These are phyloP conservation scores for Erysiphe pulchra DNA, from an alignment of 2,329 filamentous ascomycete species.

Conservation along the genomic window DNA sequence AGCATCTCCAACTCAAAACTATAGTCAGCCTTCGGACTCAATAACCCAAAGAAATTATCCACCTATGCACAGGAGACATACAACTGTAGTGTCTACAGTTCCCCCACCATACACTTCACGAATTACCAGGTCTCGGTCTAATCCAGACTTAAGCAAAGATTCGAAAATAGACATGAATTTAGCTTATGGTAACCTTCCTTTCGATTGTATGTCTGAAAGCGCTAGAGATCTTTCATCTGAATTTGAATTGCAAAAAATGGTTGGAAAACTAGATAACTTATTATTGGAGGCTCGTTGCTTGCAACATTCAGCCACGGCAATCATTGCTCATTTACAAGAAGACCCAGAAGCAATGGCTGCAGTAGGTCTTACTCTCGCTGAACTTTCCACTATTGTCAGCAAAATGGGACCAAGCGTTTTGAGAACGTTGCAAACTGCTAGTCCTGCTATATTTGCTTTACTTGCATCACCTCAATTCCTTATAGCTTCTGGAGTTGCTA, in stretches of 20 bases:
- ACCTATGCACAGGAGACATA: constrained; percentile 8
- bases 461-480: constrained; percentile 81
- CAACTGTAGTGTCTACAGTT: constrained; percentile 3
- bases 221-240: constrained; percentile 16
- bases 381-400: constrained; percentile 57
- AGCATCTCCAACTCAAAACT: constrained; percentile 1
- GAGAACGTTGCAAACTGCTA: constrained; percentile 47
- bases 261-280: constrained; percentile 48
- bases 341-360: constrained; percentile 83
- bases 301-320: constrained; percentile 59
- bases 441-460: constrained; percentile 66
- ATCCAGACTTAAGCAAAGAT: constrained; percentile 9
- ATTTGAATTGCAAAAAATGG: constrained; percentile 36
- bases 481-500: constrained; percentile 67
- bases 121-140: constrained; percentile 4
- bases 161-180: constrained; percentile 64
- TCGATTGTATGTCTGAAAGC: constrained; percentile 23
- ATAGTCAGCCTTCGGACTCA: constrained; percentile 3
- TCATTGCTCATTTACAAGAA: constrained; percentile 55
- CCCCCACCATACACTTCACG: constrained; percentile 7
- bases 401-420: constrained; percentile 73
- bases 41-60: constrained; percentile 2
- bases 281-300: constrained; percentile 74
- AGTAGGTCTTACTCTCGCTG: constrained; percentile 74
- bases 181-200: constrained; percentile 64